Evolutionary conservation across 352 stramenopile species (phyloP).

Genomic region (Phytophthora brassicae): DNA sequence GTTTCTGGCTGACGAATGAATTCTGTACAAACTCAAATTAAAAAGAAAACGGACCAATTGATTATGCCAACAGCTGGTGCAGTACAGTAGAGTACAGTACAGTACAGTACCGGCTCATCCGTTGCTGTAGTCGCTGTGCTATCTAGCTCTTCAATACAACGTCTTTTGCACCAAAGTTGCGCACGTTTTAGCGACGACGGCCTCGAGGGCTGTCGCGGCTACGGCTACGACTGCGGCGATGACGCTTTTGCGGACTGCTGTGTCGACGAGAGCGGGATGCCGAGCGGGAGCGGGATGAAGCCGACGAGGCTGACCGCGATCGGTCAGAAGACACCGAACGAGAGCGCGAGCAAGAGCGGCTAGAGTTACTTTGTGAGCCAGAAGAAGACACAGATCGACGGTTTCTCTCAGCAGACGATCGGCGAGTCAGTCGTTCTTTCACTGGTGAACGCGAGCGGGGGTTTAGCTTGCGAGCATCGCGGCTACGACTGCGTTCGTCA

Average conservation of each 20-base stretch:
- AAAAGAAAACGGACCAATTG: conserved; percentile 3
- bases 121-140: too few species aligned
- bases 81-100: too few species aligned
- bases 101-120: too few species aligned
- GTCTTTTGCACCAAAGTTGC: background rate
- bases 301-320: conserved; percentile 27
- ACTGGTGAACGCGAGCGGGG: conserved; percentile 12
- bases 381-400: conserved; percentile 31
- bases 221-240: conserved; percentile 31
- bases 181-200: conserved; percentile 24
- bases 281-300: conserved; percentile 35
- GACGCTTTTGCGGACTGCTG: conserved; percentile 26
- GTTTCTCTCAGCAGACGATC: conserved; percentile 18
- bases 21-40: conserved; percentile 13
- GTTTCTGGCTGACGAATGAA: background rate
- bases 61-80: background rate
- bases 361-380: too few species aligned
- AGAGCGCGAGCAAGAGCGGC: conserved; percentile 29
- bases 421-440: conserved; percentile 12
- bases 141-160: too few species aligned
- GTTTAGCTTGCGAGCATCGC: conserved; percentile 11
- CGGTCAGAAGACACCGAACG: conserved; percentile 21
- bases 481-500: conserved; percentile 15
- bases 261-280: conserved; percentile 27
- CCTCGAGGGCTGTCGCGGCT: conserved; percentile 14